These are phyloP conservation scores for Lachnellula cervina DNA, from an alignment of 2,329 filamentous ascomycete genomes.

Conservation along the genomic window DNA sequence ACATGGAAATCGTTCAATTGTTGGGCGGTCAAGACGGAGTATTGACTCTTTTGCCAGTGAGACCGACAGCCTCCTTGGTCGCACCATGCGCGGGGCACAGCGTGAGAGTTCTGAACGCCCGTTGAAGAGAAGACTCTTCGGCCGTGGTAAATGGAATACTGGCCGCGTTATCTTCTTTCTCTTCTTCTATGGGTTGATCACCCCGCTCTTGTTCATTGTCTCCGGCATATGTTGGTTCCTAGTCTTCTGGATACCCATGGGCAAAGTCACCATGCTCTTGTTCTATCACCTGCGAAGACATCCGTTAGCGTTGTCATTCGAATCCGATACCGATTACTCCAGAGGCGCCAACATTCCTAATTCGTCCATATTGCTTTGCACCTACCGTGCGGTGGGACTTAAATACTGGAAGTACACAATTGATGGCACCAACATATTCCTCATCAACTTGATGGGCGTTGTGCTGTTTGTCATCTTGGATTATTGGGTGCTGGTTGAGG, in stretches of 20 bases:
- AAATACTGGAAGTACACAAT: slow-evolving; percentile 99
- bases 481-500: slow-evolving; percentile 71
- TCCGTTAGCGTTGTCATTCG: slow-evolving; percentile 87
- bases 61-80: slow-evolving; percentile 81
- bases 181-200: slow-evolving; percentile 91
- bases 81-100: slow-evolving; percentile 48
- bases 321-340: slow-evolving; percentile 74
- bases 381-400: slow-evolving; percentile 86
- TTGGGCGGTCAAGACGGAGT: slow-evolving; percentile 82
- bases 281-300: slow-evolving; percentile 90
- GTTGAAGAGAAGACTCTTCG: slow-evolving; percentile 82
- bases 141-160: slow-evolving; percentile 90
- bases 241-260: slow-evolving; percentile 98
- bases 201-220: slow-evolving; percentile 77
- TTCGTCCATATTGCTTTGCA: slow-evolving; percentile 87
- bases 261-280: slow-evolving; percentile 83
- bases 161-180: slow-evolving; percentile 93
- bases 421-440: slow-evolving; percentile 97
- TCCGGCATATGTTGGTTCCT: slow-evolving; percentile 91
- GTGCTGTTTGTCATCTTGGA: slow-evolving; percentile 95
- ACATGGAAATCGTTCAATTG: slow-evolving; percentile 63
- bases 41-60: slow-evolving; percentile 80
- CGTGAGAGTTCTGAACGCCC: slow-evolving; percentile 38
- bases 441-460: slow-evolving; percentile 92
- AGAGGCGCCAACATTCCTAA: slow-evolving; percentile 67